Percentiles rank a stretch among this genome's conserved stretches.
Conservation (phyloP, 2,329 filamentous ascomycete species). For the Fusarium sp. region DNA sequence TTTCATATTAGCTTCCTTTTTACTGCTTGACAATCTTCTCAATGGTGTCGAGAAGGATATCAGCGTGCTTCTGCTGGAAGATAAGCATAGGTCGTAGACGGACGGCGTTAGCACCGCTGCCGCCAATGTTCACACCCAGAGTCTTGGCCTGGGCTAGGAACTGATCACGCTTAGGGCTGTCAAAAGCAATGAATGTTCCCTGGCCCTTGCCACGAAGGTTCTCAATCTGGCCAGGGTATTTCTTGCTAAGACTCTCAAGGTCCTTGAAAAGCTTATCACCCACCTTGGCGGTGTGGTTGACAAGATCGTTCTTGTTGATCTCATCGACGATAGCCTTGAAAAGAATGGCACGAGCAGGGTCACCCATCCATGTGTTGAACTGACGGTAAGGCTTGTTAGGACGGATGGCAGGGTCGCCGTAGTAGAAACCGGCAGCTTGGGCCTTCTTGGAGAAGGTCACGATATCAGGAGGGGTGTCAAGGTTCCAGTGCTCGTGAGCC, state of each 20-base stretch:
- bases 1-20: constrained; percentile 15
- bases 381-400: constrained; percentile 95
- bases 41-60: constrained; percentile 81
- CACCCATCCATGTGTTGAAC: constrained; percentile 98
- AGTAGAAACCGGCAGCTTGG: constrained; percentile 94
- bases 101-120: constrained; percentile 79
- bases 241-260: constrained; percentile 72
- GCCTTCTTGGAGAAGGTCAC: constrained; percentile 97
- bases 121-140: constrained; percentile 87
- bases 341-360: constrained; percentile 84
- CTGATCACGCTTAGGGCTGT: constrained; percentile 81
- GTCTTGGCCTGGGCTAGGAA: constrained; percentile 83
- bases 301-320: constrained; percentile 80
- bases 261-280: constrained; percentile 82
- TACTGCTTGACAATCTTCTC: constrained; percentile 75
- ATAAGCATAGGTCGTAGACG: constrained; percentile 89
- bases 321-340: constrained; percentile 89
- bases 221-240: constrained; percentile 80
- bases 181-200: constrained; percentile 94
- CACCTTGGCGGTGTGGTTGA: constrained; percentile 79
- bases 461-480: constrained; percentile 84
- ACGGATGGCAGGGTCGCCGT: constrained; percentile 79
- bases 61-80: constrained; percentile 91
- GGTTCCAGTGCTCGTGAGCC: constrained; percentile 95
- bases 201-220: constrained; percentile 89